Base-by-base conservation (phyloP, 1,284 basidiomycete species). In the Cerrena zonata region DNA sequence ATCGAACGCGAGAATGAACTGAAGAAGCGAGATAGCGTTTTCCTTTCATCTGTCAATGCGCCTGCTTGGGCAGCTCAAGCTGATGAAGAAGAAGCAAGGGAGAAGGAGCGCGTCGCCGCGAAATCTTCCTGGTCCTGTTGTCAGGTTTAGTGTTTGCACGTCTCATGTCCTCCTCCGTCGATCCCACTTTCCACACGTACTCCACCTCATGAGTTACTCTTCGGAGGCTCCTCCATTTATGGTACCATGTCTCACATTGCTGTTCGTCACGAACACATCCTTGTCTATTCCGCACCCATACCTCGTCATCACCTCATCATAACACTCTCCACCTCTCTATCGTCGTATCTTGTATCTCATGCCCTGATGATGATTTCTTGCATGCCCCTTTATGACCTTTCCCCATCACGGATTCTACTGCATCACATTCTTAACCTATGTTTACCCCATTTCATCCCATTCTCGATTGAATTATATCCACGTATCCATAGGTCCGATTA, bases 1-100 rank as follows among this genome's bases (percentile, higher is more conserved):
- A 91, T 92, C 55, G 89, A 91, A 65, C 74, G 73, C 57, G 86
- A 90, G 62, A 88, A 89, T 59, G 82, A 85, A 58, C 64, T 85
- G 50, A 83, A 84, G 69, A 83, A 82, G 64, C 79, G 87, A 47
- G 86, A 91, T 62, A 90, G 87, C 62, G 84, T 93, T 40, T 79
- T 87, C 68, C 71, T 92, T 45, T 75, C 81, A 22, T 73, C 77
- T 49, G 64, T 76, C 25, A 73, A 71, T 52, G 75, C 82, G 27
- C 87, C 87, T 5, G 72, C 78, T 21, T 90, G 88, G 87, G 76
- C 80, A 47, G 82, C 81, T 19, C 83, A 87, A 63, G 85, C 85
- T n/a, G 86, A 87, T 51, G 85, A 82, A 63, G 87, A 90, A 61
- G 86, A 86, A 60, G 83, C 82, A 26, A 75, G 78, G 48, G 82